phyloP scores from a whole-genome alignment of 768 basidiomycete genomes.

The Suillus placidus region DNA sequence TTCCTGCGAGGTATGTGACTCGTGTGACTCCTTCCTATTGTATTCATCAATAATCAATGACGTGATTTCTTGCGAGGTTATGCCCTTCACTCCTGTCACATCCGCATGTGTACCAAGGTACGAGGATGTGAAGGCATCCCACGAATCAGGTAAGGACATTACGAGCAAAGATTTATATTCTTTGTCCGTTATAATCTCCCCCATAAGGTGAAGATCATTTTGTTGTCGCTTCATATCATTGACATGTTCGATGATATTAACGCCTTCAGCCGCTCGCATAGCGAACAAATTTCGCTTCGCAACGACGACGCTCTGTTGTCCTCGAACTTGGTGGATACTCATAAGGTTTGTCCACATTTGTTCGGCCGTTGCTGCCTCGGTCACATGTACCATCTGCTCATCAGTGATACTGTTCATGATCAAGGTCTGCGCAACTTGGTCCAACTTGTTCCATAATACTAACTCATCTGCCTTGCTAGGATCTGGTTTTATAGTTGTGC shows the following conservation, averaged over 20 bases:
- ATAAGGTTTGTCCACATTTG: conserved; percentile 5
- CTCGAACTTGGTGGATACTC: conserved; percentile 1
- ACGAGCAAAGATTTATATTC: conserved; percentile 5
- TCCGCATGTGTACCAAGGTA: conserved; percentile 5
- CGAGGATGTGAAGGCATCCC: conserved; percentile 5
- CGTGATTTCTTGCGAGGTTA: neutral
- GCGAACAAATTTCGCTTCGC: neutral
- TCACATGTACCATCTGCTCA: conserved; percentile 1
- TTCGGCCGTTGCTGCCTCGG: too few species aligned
- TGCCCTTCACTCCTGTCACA: neutral
- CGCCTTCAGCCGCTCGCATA: neutral
- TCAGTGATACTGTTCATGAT: neutral
- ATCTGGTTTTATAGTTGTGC: neutral
- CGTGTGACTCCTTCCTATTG: neutral
- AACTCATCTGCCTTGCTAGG: too few species aligned
- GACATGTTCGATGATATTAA: neutral
- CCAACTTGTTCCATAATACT: too few species aligned
- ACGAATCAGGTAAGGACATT: neutral
- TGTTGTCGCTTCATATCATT: neutral
- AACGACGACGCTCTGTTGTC: conserved; percentile 5
- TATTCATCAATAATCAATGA: conserved; percentile 3
- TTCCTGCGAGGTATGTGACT: neutral
- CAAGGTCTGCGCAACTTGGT: too few species aligned
- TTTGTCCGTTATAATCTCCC: neutral
- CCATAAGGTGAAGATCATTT: neutral